A percentile compares a stretch with the other conserved stretches of the same genome.
These are phyloP conservation scores for Phytophthora agathidicida DNA, from an alignment of 352 stramenopile species.

Conservation along the genomic window DNA sequence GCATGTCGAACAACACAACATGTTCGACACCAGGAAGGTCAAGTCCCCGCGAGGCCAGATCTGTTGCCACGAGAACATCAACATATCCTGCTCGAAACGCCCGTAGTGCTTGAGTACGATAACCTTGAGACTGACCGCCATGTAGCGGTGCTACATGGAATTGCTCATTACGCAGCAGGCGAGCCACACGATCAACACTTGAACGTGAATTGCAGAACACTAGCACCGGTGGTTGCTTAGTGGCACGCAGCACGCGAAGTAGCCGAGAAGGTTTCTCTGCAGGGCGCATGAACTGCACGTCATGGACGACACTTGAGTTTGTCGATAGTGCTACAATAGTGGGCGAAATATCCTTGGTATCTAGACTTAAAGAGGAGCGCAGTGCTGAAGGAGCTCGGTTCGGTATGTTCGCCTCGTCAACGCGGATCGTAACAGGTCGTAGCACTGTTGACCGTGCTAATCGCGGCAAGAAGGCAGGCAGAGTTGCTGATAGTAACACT, in stretches of 20 bases:
- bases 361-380: background rate
- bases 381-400: background rate
- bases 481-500: conserved; percentile 95
- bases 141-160: conserved; percentile 96
- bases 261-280: conserved; percentile 52
- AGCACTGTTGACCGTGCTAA: conserved; percentile 94
- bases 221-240: conserved; percentile 92
- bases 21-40: conserved; percentile 87
- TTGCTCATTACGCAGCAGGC: conserved; percentile 93
- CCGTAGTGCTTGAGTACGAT: conserved; percentile 53
- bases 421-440: conserved; percentile 91
- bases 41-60: conserved; percentile 88
- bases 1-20: conserved; percentile 92
- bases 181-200: conserved; percentile 92
- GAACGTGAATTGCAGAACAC: conserved; percentile 98
- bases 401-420: conserved; percentile 57
- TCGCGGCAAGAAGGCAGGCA: conserved; percentile 89
- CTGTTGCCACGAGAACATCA: conserved; percentile 91
- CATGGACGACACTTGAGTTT: conserved; percentile 85
- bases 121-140: conserved; percentile 84
- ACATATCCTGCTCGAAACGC: conserved; percentile 57
- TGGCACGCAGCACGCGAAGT: conserved; percentile 64
- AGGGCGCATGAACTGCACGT: conserved; percentile 69
- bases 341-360: background rate
- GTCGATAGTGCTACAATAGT: conserved; percentile 22